These are phyloP conservation scores for Phytophthora europaea DNA, from an alignment of 352 stramenopile genomes.

Conservation along the genomic window DNA sequence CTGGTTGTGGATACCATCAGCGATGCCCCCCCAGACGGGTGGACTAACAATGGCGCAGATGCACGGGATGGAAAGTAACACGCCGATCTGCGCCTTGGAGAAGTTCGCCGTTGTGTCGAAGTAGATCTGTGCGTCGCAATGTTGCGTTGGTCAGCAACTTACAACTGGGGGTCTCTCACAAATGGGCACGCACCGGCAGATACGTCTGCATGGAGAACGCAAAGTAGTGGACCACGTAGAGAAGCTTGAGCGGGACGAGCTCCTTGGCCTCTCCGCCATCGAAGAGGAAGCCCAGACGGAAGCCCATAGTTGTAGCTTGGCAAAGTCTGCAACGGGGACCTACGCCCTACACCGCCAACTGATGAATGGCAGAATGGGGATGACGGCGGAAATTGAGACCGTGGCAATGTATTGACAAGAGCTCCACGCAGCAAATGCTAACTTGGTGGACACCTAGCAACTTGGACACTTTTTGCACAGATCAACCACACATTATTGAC, in stretches of 20 bases:
- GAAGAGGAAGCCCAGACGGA: constrained; percentile 55
- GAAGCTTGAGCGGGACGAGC: constrained; percentile 76
- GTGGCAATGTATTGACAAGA: constrained; percentile 20
- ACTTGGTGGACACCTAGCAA: constrained; percentile 20
- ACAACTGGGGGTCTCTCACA: neutral
- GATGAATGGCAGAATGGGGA: constrained; percentile 15
- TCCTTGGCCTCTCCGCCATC: constrained; percentile 66
- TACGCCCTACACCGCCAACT: constrained; percentile 25
- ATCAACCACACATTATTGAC: constrained; percentile 30
- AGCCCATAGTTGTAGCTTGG: constrained; percentile 28
- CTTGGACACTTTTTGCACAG: constrained; percentile 31
- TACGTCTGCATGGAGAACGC: constrained; percentile 79
- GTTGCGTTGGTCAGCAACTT: neutral
- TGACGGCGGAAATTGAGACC: neutral
- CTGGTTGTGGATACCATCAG: constrained; percentile 54
- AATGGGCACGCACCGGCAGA: constrained; percentile 47
- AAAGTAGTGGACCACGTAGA: constrained; percentile 74
- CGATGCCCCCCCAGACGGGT: constrained; percentile 53
- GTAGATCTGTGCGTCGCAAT: constrained; percentile 51
- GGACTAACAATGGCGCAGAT: constrained; percentile 54
- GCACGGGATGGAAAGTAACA: constrained; percentile 54
- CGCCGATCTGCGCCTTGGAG: constrained; percentile 62
- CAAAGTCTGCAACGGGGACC: neutral
- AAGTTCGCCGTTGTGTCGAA: constrained; percentile 67
- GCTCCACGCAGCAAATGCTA: constrained; percentile 24